Evolutionary conservation across 352 stramenopile species (phyloP).

Genomic region (Phytophthora agathidicida): DNA sequence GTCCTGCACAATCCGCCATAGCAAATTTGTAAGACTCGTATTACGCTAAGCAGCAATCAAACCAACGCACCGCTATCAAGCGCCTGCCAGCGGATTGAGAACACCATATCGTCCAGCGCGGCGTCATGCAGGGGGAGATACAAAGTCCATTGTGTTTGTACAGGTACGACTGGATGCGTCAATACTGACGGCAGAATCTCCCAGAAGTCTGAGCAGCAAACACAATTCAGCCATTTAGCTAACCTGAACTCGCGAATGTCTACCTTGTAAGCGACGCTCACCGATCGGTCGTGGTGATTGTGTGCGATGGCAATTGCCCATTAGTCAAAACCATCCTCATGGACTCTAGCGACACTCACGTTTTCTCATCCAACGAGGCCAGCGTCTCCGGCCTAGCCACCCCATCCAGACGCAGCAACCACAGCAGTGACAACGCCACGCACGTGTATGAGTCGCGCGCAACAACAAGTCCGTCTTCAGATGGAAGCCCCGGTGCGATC

Average conservation of each 20-base stretch:
- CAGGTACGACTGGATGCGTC: constrained; percentile 26
- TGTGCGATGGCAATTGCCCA: constrained; percentile 12
- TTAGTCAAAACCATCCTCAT: constrained; percentile 10
- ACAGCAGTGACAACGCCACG: constrained; percentile 49
- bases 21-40: too few species aligned
- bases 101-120: constrained; percentile 44
- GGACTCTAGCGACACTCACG: constrained; percentile 8
- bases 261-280: too few species aligned
- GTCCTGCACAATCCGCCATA: constrained; percentile 35
- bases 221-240: background rate
- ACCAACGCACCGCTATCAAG: constrained; percentile 48
- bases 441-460: constrained; percentile 31
- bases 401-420: constrained; percentile 49
- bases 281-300: constrained; percentile 52
- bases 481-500: constrained; percentile 32
- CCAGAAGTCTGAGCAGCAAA: constrained; percentile 44
- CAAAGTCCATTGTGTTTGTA: constrained; percentile 58
- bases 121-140: constrained; percentile 58
- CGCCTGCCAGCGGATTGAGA: constrained; percentile 37
- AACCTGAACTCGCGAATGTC: constrained; percentile 7
- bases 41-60: too few species aligned
- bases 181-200: constrained; percentile 55
- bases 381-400: constrained; percentile 9
- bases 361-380: constrained; percentile 19
- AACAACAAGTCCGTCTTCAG: constrained; percentile 10